These are phyloP conservation scores for Schizosaccharomyces versatilis DNA, from an alignment of 1,139 yeast genomes.

Conservation along the genomic window DNA sequence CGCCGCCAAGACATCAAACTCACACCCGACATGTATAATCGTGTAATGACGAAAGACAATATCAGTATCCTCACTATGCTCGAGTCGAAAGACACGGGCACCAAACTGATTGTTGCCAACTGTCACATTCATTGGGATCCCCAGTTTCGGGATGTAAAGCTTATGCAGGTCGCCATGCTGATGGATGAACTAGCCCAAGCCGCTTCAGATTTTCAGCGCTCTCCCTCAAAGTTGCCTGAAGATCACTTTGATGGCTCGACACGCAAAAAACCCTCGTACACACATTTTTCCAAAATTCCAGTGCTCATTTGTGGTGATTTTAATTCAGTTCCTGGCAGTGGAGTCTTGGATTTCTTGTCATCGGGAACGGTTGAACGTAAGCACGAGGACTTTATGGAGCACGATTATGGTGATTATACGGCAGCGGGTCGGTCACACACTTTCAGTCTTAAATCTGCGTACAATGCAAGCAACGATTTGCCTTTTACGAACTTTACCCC, in stretches of 20 bases:
- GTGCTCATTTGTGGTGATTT: conserved; percentile 84
- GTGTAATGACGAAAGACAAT: conserved; percentile 91
- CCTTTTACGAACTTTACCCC: conserved; percentile 93
- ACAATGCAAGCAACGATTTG: conserved; percentile 62
- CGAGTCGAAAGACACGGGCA: conserved; percentile 52
- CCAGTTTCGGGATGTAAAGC: conserved; percentile 80
- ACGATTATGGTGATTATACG: conserved; percentile 80
- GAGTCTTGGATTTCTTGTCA: conserved; percentile 75
- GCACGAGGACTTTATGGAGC: conserved; percentile 63
- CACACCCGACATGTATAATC: conserved; percentile 81
- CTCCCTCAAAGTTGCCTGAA: conserved; percentile 8
- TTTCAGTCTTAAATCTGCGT: conserved; percentile 66
- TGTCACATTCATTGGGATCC: conserved; percentile 99
- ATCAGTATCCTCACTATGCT: conserved; percentile 65
- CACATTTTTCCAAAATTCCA: conserved; percentile 45
- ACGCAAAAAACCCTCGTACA: conserved; percentile 18
- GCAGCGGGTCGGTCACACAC: conserved; percentile 71
- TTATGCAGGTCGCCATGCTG: conserved; percentile 81
- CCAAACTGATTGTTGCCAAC: conserved; percentile 52
- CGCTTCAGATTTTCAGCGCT: conserved; percentile 23
- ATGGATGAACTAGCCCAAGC: conserved; percentile 58
- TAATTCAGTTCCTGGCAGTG: conserved; percentile 69
- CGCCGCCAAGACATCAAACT: conserved; percentile 74
- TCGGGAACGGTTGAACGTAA: conserved; percentile 45
- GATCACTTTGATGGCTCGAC: conserved; percentile 16